Conservation (phyloP, 768 basidiomycete genomes). For the Leccinellum luteum region DNA sequence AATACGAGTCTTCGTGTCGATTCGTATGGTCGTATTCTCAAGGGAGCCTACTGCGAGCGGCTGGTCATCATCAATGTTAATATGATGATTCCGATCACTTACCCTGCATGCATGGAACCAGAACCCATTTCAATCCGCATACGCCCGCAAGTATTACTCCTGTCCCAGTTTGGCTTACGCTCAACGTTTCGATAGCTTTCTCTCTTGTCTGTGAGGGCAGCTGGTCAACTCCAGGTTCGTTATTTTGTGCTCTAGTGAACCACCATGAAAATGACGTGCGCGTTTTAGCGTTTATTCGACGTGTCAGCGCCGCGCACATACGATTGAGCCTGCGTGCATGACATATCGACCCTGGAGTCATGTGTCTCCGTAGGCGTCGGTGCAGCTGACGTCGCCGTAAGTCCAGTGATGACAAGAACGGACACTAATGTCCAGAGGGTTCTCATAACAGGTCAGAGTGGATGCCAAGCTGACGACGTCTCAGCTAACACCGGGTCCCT, state of each 20-base stretch:
- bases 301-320: constrained; percentile 8
- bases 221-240: neutral
- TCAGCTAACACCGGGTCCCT: neutral
- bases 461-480: neutral
- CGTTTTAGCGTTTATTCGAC: constrained; percentile 1
- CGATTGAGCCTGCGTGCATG: neutral
- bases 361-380: constrained; percentile 15
- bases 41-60: constrained; percentile 3
- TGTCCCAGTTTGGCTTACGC: neutral
- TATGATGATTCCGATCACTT: neutral
- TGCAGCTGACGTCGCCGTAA: constrained; percentile 11
- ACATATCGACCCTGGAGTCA: constrained; percentile 10
- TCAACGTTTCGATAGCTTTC: neutral
- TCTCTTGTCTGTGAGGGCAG: neutral
- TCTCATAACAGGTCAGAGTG: constrained; percentile 6
- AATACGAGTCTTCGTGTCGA: neutral
- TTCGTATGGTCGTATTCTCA: neutral
- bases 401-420: constrained; percentile 3
- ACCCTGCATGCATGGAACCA: constrained; percentile 15
- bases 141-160: neutral
- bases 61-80: constrained; percentile 6
- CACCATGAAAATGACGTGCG: neutral
- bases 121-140: constrained; percentile 8
- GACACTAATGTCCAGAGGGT: neutral
- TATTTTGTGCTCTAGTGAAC: constrained; percentile 5